Evolutionary conservation across 2,329 filamentous ascomycete genomes (phyloP).

Genomic region (Intubia oerlemansii): DNA sequence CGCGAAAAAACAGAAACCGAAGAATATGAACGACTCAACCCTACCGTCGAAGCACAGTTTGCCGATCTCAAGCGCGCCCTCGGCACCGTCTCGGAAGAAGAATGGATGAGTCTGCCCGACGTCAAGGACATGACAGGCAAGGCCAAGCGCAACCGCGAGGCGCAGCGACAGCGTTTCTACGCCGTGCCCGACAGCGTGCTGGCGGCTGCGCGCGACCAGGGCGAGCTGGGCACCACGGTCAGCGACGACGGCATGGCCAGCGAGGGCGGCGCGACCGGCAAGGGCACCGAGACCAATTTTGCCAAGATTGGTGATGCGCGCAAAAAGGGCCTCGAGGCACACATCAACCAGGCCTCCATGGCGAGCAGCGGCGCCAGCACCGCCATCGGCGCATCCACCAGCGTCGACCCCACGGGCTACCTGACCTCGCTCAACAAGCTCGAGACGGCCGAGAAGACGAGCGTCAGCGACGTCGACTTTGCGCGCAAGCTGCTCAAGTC

Average conservation of each 20-base stretch:
- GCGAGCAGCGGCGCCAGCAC: conserved; percentile 49
- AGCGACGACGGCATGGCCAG: conserved; percentile 45
- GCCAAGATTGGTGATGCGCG: conserved; percentile 90
- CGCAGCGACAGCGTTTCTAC: conserved; percentile 70
- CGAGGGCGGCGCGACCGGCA: conserved; percentile 19
- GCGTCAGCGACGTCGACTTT: conserved; percentile 87
- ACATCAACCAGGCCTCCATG: conserved; percentile 48
- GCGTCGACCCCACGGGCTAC: conserved; percentile 87
- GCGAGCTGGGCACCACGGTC: conserved; percentile 75
- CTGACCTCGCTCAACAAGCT: conserved; percentile 77
- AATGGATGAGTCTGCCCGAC: conserved; percentile 90
- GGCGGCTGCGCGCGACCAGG: conserved; percentile 60
- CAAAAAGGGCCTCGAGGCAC: conserved; percentile 85
- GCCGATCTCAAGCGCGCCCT: conserved; percentile 85
- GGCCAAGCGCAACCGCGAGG: conserved; percentile 69
- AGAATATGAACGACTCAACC: conserved; percentile 92
- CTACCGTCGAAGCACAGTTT: conserved; percentile 96
- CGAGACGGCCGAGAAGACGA: conserved; percentile 58
- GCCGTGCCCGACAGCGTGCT: conserved; percentile 93
- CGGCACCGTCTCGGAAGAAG: conserved; percentile 74
- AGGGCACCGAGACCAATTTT: conserved; percentile 95
- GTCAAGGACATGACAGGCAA: conserved; percentile 93
- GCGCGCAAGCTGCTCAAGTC: conserved; percentile 85
- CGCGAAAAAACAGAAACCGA: conserved; percentile 80
- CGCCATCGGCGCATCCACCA: conserved; percentile 63